Conservation (phyloP, 2,329 filamentous ascomycete species). For the Cryphonectria parasitica region DNA sequence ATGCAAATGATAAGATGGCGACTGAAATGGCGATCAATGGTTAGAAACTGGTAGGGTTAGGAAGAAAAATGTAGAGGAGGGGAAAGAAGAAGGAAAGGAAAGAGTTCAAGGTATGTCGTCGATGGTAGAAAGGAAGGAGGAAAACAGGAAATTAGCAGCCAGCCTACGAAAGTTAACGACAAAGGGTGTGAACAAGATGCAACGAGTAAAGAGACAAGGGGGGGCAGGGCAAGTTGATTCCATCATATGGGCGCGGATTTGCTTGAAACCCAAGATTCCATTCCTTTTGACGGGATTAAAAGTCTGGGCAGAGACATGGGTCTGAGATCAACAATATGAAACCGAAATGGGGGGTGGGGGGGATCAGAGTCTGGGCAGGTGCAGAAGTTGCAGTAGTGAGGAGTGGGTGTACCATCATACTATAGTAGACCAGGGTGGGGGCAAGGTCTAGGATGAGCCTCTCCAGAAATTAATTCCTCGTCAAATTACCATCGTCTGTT, state of each 20-base stretch:
- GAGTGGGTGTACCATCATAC: neutral
- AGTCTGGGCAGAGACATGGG: constrained; percentile 8
- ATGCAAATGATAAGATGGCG: neutral
- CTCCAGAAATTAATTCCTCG: neutral
- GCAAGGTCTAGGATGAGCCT: neutral
- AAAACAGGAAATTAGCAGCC: neutral
- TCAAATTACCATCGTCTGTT: constrained; percentile 3
- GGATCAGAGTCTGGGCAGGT: neutral
- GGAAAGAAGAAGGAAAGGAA: neutral
- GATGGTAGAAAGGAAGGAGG: constrained; percentile 1
- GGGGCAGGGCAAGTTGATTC: constrained; percentile 5
- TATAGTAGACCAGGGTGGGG: neutral
- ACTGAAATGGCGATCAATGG: neutral
- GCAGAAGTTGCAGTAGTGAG: neutral
- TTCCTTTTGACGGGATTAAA: constrained; percentile 12
- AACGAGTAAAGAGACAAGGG: neutral
- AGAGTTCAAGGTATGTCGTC: neutral
- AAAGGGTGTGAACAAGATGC: neutral
- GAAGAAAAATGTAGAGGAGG: neutral
- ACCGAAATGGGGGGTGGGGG: constrained; percentile 2
- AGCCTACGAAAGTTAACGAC: neutral
- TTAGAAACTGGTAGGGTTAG: neutral
- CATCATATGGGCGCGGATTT: constrained; percentile 18
- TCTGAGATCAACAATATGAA: constrained; percentile 8
- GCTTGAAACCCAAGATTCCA: constrained; percentile 15